These are phyloP conservation scores for Lactarius hatsudake DNA, from an alignment of 768 basidiomycete species.

Conservation along the genomic window DNA sequence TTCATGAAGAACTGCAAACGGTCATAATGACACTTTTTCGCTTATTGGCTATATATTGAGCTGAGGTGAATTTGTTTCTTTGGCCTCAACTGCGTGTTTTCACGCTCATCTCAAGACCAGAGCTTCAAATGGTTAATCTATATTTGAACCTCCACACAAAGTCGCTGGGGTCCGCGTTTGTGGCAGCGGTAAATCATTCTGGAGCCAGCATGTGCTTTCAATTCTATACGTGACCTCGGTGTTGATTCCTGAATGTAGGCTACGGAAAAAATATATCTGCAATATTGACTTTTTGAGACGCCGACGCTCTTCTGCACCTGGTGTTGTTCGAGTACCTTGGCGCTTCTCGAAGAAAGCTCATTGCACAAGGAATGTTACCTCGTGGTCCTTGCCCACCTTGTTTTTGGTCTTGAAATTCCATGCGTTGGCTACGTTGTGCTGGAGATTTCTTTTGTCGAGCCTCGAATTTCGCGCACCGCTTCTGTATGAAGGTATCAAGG, in stretches of 20 bases:
- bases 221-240: neutral
- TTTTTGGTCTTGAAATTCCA: neutral
- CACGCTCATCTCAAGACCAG: neutral
- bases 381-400: slow-evolving; percentile 11
- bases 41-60: neutral
- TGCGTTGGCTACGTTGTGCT: neutral
- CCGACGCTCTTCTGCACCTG: neutral
- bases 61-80: neutral
- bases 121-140: neutral
- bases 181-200: neutral
- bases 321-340: neutral
- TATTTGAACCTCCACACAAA: neutral
- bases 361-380: neutral
- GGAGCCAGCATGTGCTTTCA: neutral
- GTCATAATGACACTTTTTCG: neutral
- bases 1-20: neutral
- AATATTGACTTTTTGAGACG: neutral
- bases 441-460: neutral
- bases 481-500: neutral
- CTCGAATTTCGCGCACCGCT: neutral
- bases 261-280: neutral
- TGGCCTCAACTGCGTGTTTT: neutral
- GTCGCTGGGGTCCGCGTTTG: neutral
- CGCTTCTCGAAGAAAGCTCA: neutral
- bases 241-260: neutral